phyloP scores from a whole-genome alignment of 176 grass and related monocot species.

The Carex pumila region DNA sequence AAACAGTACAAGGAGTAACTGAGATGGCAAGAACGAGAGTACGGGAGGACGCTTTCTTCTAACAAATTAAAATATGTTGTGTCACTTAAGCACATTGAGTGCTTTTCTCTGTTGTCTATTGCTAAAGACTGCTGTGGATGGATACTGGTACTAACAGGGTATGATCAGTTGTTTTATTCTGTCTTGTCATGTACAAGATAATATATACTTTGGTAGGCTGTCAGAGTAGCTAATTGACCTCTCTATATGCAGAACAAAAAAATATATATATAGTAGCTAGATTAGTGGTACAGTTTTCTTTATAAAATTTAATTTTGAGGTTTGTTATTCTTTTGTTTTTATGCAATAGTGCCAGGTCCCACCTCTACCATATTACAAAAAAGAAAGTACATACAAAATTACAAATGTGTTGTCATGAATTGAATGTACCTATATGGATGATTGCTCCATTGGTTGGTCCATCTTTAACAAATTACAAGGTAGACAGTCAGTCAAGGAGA shows the following conservation, averaged over 20 bases:
- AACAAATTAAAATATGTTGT: too few species aligned
- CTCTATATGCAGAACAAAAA: not conserved
- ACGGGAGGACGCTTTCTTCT: too few species aligned
- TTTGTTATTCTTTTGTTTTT: not conserved
- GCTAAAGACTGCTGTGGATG: not conserved
- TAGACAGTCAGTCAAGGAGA: not conserved
- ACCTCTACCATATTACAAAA: not conserved
- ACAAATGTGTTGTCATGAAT: not conserved
- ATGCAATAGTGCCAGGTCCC: not conserved
- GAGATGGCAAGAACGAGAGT: too few species aligned
- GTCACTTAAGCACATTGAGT: too few species aligned
- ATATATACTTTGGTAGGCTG: not conserved
- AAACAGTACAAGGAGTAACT: too few species aligned
- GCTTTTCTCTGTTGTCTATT: not conserved
- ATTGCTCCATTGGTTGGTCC: not conserved
- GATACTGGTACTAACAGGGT: not conserved
- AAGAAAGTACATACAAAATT: not conserved
- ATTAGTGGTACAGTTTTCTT: not conserved
- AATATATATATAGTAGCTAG: not conserved
- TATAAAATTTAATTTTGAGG: not conserved
- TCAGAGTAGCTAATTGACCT: not conserved
- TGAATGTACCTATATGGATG: too few species aligned
- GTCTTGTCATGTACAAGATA: not conserved
- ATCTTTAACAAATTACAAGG: not conserved
- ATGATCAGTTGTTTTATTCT: not conserved